These are phyloP conservation scores for Medicago ruthenica DNA, from an alignment of 306 rosid genomes.

Conservation along the genomic window DNA sequence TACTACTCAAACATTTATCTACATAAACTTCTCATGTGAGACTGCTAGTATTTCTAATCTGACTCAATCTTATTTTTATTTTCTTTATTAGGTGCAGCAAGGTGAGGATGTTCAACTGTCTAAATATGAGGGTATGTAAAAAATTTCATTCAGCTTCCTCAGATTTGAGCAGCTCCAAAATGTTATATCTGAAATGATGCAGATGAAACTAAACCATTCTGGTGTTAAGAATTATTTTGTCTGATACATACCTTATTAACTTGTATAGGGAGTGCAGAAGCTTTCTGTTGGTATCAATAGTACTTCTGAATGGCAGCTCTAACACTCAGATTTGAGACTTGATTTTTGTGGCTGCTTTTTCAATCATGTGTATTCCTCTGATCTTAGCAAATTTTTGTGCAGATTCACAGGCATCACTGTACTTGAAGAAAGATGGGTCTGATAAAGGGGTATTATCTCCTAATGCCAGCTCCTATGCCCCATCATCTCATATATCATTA, in stretches of 20 bases:
- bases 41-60: conserved; percentile 35
- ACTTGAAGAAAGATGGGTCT: conserved; percentile 60
- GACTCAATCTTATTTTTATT: conserved; percentile 42
- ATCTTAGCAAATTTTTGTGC: conserved; percentile 40
- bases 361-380: conserved; percentile 22
- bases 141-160: conserved; percentile 29
- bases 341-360: conserved; percentile 21
- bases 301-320: conserved; percentile 40
- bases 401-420: conserved; percentile 58
- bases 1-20: conserved; percentile 31
- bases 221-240: conserved; percentile 6
- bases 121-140: conserved; percentile 71
- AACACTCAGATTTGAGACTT: conserved; percentile 15
- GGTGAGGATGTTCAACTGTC: conserved; percentile 60
- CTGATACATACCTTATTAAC: not conserved
- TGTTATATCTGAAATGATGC: conserved; percentile 20
- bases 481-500: conserved; percentile 50
- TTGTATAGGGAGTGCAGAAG: conserved; percentile 15
- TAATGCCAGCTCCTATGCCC: conserved; percentile 56
- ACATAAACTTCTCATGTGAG: conserved; percentile 28
- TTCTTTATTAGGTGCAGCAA: conserved; percentile 57
- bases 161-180: conserved; percentile 23
- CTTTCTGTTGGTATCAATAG: conserved; percentile 24
- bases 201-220: conserved; percentile 20
- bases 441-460: conserved; percentile 63